Conservation (phyloP, 768 basidiomycete genomes). For the Pleurotus sapidus region DNA sequence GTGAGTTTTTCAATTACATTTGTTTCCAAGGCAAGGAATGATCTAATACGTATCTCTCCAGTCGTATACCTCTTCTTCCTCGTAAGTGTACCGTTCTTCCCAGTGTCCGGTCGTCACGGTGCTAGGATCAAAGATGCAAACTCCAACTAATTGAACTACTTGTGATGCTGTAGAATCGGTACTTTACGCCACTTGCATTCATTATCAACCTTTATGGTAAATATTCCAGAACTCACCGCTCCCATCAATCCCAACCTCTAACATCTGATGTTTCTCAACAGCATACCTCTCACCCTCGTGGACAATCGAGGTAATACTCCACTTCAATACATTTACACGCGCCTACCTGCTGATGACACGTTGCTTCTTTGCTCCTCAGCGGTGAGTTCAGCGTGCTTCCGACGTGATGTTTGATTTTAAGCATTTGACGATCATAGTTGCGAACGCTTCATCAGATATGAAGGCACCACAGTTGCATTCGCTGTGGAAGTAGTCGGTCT, state of each 20-base stretch:
- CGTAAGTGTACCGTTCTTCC: constrained; percentile 20
- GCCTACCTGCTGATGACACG: not conserved
- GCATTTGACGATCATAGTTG: constrained; percentile 34
- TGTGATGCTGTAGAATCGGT: constrained; percentile 46
- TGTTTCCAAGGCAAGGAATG: not conserved
- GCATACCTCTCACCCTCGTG: constrained; percentile 41
- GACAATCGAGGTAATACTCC: constrained; percentile 30
- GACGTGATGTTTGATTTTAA: not conserved
- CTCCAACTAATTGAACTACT: no score
- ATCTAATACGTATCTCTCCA: constrained; percentile 10
- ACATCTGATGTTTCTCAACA: constrained; percentile 13
- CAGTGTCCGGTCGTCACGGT: no score
- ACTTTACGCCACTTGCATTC: constrained; percentile 61
- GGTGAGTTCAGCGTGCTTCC: not conserved
- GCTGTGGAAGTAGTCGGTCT: constrained; percentile 49
- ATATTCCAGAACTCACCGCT: not conserved
- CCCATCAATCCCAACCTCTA: not conserved
- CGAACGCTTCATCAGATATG: constrained; percentile 43
- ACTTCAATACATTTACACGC: not conserved
- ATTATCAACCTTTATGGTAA: constrained; percentile 52
- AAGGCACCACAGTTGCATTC: constrained; percentile 51
- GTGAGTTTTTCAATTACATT: constrained; percentile 28
- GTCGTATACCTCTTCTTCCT: constrained; percentile 43
- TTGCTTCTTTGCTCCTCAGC: not conserved
- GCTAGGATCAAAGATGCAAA: no score